Conservation (phyloP, 495 filamentous ascomycete genomes). For the Bombardia bombarda region DNA sequence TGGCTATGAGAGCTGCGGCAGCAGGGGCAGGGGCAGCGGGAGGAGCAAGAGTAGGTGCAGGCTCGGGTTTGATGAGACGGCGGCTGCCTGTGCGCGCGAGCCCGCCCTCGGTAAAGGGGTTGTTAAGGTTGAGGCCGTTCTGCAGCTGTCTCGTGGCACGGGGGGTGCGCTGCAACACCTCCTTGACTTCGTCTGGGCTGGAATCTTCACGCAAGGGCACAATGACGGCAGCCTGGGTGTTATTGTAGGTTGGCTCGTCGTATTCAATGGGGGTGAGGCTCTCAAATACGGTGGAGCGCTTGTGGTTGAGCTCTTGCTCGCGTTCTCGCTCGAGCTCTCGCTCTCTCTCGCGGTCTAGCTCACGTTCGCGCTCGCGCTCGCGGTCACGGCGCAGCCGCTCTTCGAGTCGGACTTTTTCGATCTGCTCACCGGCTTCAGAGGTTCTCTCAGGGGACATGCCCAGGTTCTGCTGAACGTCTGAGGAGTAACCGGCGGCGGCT, state of each 20-base stretch:
- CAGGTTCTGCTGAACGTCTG: constrained; percentile 15
- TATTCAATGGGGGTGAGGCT: constrained; percentile 14
- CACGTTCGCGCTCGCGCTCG: constrained; percentile 15
- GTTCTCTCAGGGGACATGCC: constrained; percentile 20
- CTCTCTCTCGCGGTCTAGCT: constrained; percentile 13
- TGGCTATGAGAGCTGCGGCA: too few relatives aligned
- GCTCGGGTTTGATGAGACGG: constrained; percentile 19
- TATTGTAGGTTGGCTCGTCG: constrained; percentile 18
- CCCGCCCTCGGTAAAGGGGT: constrained; percentile 5
- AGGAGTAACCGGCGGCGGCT: constrained; percentile 8
- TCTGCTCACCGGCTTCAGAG: constrained; percentile 12
- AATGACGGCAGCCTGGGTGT: constrained; percentile 22
- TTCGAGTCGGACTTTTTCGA: constrained; percentile 18
- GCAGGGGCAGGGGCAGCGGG: too few relatives aligned
- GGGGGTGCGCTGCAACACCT: constrained; percentile 17
- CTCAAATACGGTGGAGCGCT: constrained; percentile 26
- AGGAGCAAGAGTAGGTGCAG: too few relatives aligned
- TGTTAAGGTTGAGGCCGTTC: constrained; percentile 5
- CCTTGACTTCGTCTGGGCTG: constrained; percentile 15
- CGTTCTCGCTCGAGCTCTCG: constrained; percentile 10
- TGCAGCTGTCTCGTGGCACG: constrained; percentile 9
- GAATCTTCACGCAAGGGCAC: constrained; percentile 10
- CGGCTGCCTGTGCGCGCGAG: constrained; percentile 26
- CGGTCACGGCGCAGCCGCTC: constrained; percentile 18
- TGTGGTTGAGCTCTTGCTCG: constrained; percentile 19